Evolutionary conservation across 768 basidiomycete genomes (phyloP), one percentile per base, ranked within the genome.

Genomic region (Filobasidium floriforme): DNA sequence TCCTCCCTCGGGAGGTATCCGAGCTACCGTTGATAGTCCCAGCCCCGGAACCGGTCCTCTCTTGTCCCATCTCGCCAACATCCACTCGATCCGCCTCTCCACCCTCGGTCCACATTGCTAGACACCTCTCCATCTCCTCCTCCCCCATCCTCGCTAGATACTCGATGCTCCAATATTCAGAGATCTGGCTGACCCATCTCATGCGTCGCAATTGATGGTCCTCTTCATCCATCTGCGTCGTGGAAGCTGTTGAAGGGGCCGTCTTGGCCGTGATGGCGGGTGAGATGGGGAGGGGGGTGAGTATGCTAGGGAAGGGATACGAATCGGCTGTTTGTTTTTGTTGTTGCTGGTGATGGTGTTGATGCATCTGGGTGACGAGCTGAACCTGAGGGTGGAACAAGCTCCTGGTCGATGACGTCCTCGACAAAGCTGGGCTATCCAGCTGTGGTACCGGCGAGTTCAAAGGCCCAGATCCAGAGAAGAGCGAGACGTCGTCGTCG

Each of bases 161-260:
- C 12, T 87, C 83, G 59, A 92, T 82, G 0, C 91, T 87, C 90
- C 92, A 97, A 76, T 96, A 97, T 76, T 97, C 93, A 82, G 91
- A 93, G 71, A 98, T 85, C 76, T 97, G 94, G 0, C 91, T 87
- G 2, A 96, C 87, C 90, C 92, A 97, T 77, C 88, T 86, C 85
- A 96, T 89, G 18, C 89, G 82, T 40, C 92, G 82, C 65, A 79
- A 81, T 61, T 83, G 80, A 41, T 71, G 68, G 41, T 75, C 74
- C 57, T 74, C 70, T 7, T 61, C 32, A 1, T 54, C 54, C 60
- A 41, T 71, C 69, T 41, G 26, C 10, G 43, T 55, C 32, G 57
- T 26, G 32, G 70, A 14, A 18, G 52, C 26, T 0, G 60, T 10
- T 24, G 70, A 24, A 1, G 66, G 24, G 18, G 63, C 61, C 44